Base-by-base conservation (phyloP, 2,329 filamentous ascomycete genomes). In the Aspergillus phoenicis region DNA sequence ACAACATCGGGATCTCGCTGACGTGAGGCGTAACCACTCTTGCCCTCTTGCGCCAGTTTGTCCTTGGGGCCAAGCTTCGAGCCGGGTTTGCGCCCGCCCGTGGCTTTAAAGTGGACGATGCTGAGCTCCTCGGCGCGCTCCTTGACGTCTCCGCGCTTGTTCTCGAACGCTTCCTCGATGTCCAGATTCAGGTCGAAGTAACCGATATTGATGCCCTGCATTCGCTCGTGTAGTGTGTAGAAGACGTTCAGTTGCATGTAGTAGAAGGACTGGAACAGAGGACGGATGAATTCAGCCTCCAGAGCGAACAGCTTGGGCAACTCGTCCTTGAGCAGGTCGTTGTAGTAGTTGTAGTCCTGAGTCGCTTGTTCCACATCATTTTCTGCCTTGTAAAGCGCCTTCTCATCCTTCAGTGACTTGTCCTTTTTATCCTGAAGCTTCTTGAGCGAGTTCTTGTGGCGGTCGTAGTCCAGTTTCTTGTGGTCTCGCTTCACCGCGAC, bases 191-290 rank as follows among this genome's bases (percentile, higher is more conserved):
- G 85, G 76, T 99, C 91, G 77, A 99, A 99, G 80, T 99, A 99
- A 63, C 93, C 93, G 73, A 99, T 99, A 73, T 98, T 93, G 76
- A 96, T 93, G 67, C 85, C 88, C 80, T 99, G 95, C 95, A 99
- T 99, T 79, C 89, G 92, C 79, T 98, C 94, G 76, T 99, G 95
- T 57, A 99, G 84, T 1, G 95, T 99, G 79, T 99, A 99, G 78
- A 98, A 99, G 66, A 99, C 91, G 78, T 99, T 99, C 66, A 99
- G 86, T 78, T 99, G 95, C 95, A 99, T 99, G 83, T 98, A 99
- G 81, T 99, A 99, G 81, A 99, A 99, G 8, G 91, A 96, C 77
- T 98, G 95, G 84, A 99, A 99, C 7, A 99, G 86, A 2, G 95
- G 95, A 68, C 91, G 89, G 77, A 99, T 99, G 76, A 99, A 98